A percentile compares a stretch with the other conserved stretches of the same genome.
phyloP scores from a whole-genome alignment of 2,329 filamentous ascomycete genomes.

The Stagonosporopsis tanaceti region DNA sequence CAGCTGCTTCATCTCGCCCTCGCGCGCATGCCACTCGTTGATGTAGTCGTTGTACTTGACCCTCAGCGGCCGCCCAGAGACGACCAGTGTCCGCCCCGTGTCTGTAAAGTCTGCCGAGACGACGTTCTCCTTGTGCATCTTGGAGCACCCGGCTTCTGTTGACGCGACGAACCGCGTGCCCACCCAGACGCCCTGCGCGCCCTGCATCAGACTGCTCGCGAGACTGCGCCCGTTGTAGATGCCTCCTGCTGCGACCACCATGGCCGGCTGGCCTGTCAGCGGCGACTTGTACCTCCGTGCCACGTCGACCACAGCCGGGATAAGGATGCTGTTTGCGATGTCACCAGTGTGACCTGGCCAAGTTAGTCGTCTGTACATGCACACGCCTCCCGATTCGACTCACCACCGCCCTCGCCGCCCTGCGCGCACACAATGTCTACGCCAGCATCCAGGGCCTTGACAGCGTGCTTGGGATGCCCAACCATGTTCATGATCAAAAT shows the following conservation, averaged over 20 bases:
- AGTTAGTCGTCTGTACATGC: not conserved
- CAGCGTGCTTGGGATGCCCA: conserved; percentile 87
- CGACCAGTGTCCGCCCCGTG: conserved; percentile 81
- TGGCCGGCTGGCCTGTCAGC: conserved; percentile 72
- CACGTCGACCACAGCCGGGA: conserved; percentile 87
- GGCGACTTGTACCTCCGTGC: conserved; percentile 75
- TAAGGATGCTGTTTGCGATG: conserved; percentile 82
- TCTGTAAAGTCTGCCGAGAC: conserved; percentile 80
- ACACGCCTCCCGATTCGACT: not conserved
- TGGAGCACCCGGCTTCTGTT: conserved; percentile 79
- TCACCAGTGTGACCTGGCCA: conserved; percentile 75
- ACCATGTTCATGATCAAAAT: conserved; percentile 98
- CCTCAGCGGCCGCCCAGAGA: conserved; percentile 82
- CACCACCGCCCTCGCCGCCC: conserved; percentile 84
- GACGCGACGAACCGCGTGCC: conserved; percentile 90
- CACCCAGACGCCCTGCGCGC: conserved; percentile 90
- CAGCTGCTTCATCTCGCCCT: conserved; percentile 76
- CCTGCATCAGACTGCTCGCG: conserved; percentile 84
- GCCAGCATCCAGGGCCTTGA: conserved; percentile 84
- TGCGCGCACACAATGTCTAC: conserved; percentile 93
- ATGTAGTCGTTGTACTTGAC: conserved; percentile 87
- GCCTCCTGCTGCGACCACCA: conserved; percentile 90
- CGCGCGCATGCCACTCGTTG: conserved; percentile 77
- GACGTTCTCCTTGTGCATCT: conserved; percentile 84
- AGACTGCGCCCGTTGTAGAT: conserved; percentile 83